Conservation (phyloP, 106 monocot species). For the Agapanthus africanus region DNA sequence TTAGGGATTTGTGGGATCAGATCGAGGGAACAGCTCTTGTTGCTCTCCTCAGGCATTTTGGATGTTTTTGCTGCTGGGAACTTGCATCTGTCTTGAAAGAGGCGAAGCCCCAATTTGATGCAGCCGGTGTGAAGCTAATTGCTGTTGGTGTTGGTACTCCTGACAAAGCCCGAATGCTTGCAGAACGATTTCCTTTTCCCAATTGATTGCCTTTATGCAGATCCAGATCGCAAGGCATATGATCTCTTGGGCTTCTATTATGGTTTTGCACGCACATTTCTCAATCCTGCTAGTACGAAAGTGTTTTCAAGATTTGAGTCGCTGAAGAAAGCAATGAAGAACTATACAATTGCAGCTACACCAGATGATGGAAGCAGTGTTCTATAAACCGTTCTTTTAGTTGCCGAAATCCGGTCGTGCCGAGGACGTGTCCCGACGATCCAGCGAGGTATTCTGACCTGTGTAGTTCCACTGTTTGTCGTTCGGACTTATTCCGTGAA, state of each 20-base stretch:
- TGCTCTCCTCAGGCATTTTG: slow-evolving; percentile 88
- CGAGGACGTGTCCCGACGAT: no score
- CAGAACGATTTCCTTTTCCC: slow-evolving; percentile 79
- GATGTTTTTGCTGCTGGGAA: slow-evolving; percentile 91
- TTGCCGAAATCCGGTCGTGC: no score
- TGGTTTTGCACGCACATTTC: slow-evolving; percentile 78
- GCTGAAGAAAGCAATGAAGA: slow-evolving; percentile 33
- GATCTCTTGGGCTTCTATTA: slow-evolving; percentile 66
- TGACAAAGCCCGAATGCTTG: slow-evolving; percentile 75
- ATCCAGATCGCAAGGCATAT: slow-evolving; percentile 80
- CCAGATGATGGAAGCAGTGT: slow-evolving; percentile 68
- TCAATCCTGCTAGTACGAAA: slow-evolving; percentile 89
- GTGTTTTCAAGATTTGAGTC: slow-evolving; percentile 38
- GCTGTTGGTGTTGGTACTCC: slow-evolving; percentile 76
- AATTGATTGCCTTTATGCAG: slow-evolving; percentile 68
- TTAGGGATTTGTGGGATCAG: no score
- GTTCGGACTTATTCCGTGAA: no score
- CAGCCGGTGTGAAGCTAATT: slow-evolving; percentile 68
- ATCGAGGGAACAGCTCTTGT: slow-evolving; percentile 83
- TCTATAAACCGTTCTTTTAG: no score
- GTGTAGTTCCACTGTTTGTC: no score
- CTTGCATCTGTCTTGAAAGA: slow-evolving; percentile 66
- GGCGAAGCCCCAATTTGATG: slow-evolving; percentile 55
- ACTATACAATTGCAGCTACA: slow-evolving; percentile 73
- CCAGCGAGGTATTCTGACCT: no score